Base-by-base conservation (phyloP, 805 yeast genomes). In the Tetrapisispora phaffii region DNA sequence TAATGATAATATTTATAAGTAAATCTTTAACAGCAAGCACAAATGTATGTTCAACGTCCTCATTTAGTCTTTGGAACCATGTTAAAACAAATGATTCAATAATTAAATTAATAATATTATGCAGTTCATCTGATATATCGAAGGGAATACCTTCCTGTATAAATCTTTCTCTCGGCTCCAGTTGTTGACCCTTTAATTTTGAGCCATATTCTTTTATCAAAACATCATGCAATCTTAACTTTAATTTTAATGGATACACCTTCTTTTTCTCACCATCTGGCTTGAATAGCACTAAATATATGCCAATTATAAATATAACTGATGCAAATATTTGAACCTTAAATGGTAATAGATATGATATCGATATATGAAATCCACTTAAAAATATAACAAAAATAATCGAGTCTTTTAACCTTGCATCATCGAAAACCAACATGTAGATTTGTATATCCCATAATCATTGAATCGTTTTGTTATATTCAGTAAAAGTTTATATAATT, bases 31-130 rank as follows among this genome's bases (percentile, higher is more conserved):
- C 59, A 23, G 69, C 69, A 8, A 67, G 66, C 0, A 70, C 62
- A 49, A 76, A 76, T 0, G 44, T 47, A 4, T 60, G 49, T 8
- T 49, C 37, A 10, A 63, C 47, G 3, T 51, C 50, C 39, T 63
- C 64, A 2, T 59, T 40, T 1, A 83, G 71, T 2, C 68, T 64
- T 1, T 50, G 41, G 55, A 68, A 82, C 90, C 90, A 83, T 5
- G 71, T 54, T 33, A 57, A 55, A 1, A 83, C 67, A 55, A 80
- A 83, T 41, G 77, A 79, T 16, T 71, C 55, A 0, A 80, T 47
- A 0, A 82, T 62, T n/a, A 72, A 55, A 15, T 67, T 61, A 0
- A 76, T 56, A 4, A 82, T 59, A 1, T 64, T 67, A 21, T 72
- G 69, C 1, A 79, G 39, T 0, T 74, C 69, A 35, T 66, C 70